Conservation (phyloP, 164 flowering plant genomes). For the Nymphaea colorata region DNA sequence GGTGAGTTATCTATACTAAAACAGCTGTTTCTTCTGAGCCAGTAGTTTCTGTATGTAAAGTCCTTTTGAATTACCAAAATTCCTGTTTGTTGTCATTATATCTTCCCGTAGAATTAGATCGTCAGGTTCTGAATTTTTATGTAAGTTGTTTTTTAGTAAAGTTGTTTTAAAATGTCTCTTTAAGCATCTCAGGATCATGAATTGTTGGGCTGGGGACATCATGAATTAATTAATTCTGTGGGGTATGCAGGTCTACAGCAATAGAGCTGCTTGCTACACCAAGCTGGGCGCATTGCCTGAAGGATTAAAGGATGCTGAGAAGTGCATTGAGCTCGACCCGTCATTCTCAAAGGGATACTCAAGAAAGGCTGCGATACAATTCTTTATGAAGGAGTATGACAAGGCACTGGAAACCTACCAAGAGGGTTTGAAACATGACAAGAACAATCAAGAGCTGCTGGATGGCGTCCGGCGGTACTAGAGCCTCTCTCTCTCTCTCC, state of each 20-base stretch:
- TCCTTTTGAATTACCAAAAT: no score
- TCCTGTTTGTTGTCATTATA: no score
- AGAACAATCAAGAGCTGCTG: slow-evolving; percentile 64
- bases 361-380: slow-evolving; percentile 86
- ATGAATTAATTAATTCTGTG: no score
- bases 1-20: slow-evolving; percentile 21
- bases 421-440: slow-evolving; percentile 84
- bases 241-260: slow-evolving; percentile 65
- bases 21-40: neutral
- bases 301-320: slow-evolving; percentile 93
- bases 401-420: slow-evolving; percentile 96
- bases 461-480: slow-evolving; percentile 73
- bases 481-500: neutral
- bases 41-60: neutral
- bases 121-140: no score
- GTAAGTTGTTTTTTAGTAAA: no score
- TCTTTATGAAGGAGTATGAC: slow-evolving; percentile 95
- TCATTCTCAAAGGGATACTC: slow-evolving; percentile 87
- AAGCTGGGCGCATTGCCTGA: slow-evolving; percentile 92
- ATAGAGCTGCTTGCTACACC: slow-evolving; percentile 95
- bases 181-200: no score
- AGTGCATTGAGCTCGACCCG: slow-evolving; percentile 96
- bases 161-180: no score
- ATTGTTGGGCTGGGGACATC: no score
- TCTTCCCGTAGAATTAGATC: no score